A percentile compares a stretch with the other conserved stretches of the same genome.
These are phyloP conservation scores for Emergomyces pasteurianus DNA, from an alignment of 2,329 filamentous ascomycete species.

Conservation along the genomic window DNA sequence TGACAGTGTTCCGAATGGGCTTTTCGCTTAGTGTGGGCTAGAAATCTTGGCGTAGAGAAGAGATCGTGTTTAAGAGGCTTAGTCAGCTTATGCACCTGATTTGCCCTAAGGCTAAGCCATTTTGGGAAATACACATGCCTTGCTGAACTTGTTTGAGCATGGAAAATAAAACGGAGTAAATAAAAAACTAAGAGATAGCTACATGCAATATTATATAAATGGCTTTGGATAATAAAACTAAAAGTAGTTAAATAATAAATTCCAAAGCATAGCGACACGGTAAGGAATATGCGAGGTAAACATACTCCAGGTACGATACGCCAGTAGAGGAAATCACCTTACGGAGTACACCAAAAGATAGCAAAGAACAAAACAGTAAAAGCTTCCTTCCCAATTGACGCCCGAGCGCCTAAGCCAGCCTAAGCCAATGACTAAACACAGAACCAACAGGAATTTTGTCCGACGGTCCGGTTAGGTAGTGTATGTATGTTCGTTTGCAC, in stretches of 20 bases:
- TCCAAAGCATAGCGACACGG: not conserved
- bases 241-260: not conserved
- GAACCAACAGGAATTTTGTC: not conserved
- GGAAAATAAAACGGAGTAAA: too few relatives aligned
- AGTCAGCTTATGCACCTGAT: constrained; percentile 5
- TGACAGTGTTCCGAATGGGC: constrained; percentile 15
- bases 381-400: not conserved
- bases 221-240: not conserved
- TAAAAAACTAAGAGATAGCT: not conserved
- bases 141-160: too few relatives aligned
- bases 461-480: not conserved
- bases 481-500: not conserved
- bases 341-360: not conserved
- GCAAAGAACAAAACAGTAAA: not conserved
- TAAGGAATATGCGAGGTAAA: too few relatives aligned
- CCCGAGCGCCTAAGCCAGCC: constrained; percentile 1
- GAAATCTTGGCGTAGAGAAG: constrained; percentile 29
- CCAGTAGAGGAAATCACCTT: not conserved
- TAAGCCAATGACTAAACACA: not conserved
- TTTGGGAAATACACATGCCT: not conserved
- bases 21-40: constrained; percentile 35
- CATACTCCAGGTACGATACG: not conserved
- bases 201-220: not conserved
- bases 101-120: constrained; percentile 28
- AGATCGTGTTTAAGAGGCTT: constrained; percentile 10